Evolutionary conservation across 1,139 yeast species (phyloP), one percentile per base, ranked within the genome.

Genomic region (Debaryomyces coudertii): DNA sequence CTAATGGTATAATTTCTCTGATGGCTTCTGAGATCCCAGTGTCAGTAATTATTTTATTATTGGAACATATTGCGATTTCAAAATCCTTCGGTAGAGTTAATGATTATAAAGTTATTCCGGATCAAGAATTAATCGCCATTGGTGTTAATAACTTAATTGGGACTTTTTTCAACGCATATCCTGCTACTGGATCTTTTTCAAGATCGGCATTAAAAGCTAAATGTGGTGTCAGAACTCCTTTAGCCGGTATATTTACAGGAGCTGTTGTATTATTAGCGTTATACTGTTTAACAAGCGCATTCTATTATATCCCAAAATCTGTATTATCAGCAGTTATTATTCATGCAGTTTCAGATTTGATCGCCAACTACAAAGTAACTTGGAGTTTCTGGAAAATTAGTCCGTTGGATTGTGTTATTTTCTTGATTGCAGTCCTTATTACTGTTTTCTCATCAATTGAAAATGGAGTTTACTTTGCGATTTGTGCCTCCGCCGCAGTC

Each of bases 181-280:
- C 98, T 12, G 92, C 97, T 8, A 92, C 98, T 8, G 97, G 98
- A 45, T 92, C 97, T 1, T 92, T 92, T 67, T 88, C 96, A 16
- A 84, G 97, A 73, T 87, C 97, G 40, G 97, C 97, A 9, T 78
- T 92, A 60, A 90, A 92, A 69, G 87, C 96, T 46, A 92, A 90
- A 69, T 90, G 97, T 78, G 96, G 96, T 61, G 98, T 92, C 39
- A 81, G 92, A 61, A 92, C 98, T 33, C 98, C 98, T 27, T 73
- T 90, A 51, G 96, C 97, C 44, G 97, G 97, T 69, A 77, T 90
- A 45, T 87, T 83, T 69, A 90, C 97, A 23, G 98, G 97, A 62
- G 82, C 80, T 31, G 92, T 92, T 64, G 97, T 92, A 22, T 70
- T 92, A 53, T 73, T 92, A 52, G 96, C 97, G 2, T 75, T 92